Evolutionary conservation across 2,329 filamentous ascomycete genomes (phyloP).

Genomic region (Botrytis byssoidea): DNA sequence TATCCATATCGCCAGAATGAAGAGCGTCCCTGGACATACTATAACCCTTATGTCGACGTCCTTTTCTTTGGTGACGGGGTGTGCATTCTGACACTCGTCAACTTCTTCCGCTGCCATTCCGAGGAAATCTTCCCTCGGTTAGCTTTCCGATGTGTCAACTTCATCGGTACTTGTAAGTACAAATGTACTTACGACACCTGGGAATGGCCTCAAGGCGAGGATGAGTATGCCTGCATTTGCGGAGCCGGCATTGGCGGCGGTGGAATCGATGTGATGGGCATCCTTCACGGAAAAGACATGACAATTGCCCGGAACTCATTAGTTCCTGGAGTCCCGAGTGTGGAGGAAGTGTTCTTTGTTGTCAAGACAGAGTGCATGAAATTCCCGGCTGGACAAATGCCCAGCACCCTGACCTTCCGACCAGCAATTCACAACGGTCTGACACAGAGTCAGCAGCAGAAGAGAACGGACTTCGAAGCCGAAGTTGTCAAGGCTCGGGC

Average conservation of each 20-base stretch:
- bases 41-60: not conserved
- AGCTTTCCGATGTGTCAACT: not conserved
- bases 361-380: conserved; percentile 5
- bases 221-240: accelerated
- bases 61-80: not conserved
- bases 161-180: not conserved
- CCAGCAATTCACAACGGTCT: not conserved
- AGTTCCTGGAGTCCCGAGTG: not conserved
- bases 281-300: not conserved
- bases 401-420: not conserved
- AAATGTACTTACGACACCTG: not conserved
- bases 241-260: not conserved
- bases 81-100: not conserved
- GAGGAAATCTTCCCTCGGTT: not conserved
- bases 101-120: not conserved
- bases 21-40: not conserved
- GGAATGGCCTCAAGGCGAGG: not conserved
- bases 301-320: not conserved
- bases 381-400: not conserved
- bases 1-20: not conserved
- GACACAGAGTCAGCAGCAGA: not conserved
- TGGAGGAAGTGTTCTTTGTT: not conserved
- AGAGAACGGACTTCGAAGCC: not conserved
- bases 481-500: not conserved
- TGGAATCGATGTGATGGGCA: not conserved